Base-by-base conservation (phyloP, 2,329 filamentous ascomycete species). In the Cladorrhinum sp. region DNA sequence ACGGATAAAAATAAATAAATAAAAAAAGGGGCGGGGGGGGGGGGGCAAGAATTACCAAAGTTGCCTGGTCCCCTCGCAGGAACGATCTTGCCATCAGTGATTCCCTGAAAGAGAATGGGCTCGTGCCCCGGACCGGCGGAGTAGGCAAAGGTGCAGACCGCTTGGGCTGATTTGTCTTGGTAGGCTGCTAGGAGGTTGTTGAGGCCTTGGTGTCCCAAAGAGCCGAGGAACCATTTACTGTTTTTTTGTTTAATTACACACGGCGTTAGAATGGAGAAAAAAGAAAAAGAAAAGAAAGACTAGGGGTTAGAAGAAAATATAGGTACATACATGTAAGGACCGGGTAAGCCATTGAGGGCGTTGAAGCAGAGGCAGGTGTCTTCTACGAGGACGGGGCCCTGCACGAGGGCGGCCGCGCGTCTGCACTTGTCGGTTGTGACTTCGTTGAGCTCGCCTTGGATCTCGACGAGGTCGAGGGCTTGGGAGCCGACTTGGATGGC, bases 61-160 rank as follows among this genome's bases (percentile, higher is more conserved):
- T 85, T 82, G 18, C 85, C 78, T 49, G 91, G 88, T 6, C 95
- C 95, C 73, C 95, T 83, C 20, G 92, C 85, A 30, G 87, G 86
- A 42, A 98, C 94, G 72, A 99, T 92, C 73, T 87, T 91, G 61
- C 94, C 83, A 76, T 90, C 82, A 12, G 93, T 97, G 62, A 91
- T 83, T 8, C 95, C 95, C 76, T 99, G 93, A 77, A 99, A 99
- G 16, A 98, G 80, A 26, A 96, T 82, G 1, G 91, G 88, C 71
- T 96, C 86, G 57, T 91, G 81, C 2, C 91, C 93, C 3, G 93
- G 95, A 0, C 94, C 95, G 65, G 87, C 83, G 58, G 86, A 95
- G 77, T 96, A 97, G 23, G 88, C 95, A 76, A 99, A 99, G 0
- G 95, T 99, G 77, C 94, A 97, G 51, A 99, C 90, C 18, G 95